Base-by-base conservation (phyloP, 306 rosid genomes). In the Fragaria ananassa region DNA sequence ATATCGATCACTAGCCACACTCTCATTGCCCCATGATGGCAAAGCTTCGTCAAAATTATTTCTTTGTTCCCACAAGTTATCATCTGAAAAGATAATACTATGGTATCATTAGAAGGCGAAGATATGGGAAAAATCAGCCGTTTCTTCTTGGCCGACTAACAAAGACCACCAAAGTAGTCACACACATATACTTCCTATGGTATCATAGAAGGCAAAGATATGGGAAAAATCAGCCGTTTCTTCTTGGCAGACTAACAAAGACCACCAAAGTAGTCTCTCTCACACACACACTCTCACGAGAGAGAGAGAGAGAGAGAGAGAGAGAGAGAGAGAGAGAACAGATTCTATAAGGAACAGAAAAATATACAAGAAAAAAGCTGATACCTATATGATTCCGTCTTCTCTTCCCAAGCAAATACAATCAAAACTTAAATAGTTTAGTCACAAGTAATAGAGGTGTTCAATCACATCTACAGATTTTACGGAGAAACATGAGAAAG, bases 341-440 rank as follows among this genome's bases (percentile, higher is more conserved):
- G 50, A 10, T 41, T 12, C 8, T 42, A 67, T 5, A 42, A 67
- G 51, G 34, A 67, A 44, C 41, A 14, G 18, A 45, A 46, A 68
- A 45, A 21, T 44, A 45, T 25, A 68, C 27, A 1, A 10, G 46
- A 11, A 14, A 68, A 41, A 41, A 67, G 79, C 27, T 39, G 6
- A 17, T 63, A 81, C 84, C 78, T 64, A 45, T 62, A 45, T 10
- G 17, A 12, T 46, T 57, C 19, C 4, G 10, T 49, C 29, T 64
- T 64, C 70, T 45, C 84, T 65, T 81, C 54, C 70, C 65, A 56
- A 81, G 45, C 69, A 71, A 71, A 81, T 81, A 45, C 78, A 71
- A 47, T 54, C 6, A 42, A 56, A 76, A 64, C 21, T 23, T 29
- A 12, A 15, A 58, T 15, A 39, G 54, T 35, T 35, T 56, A 64